These are phyloP conservation scores for Epichloe amarillans DNA, from an alignment of 2,329 filamentous ascomycete genomes.

Conservation along the genomic window DNA sequence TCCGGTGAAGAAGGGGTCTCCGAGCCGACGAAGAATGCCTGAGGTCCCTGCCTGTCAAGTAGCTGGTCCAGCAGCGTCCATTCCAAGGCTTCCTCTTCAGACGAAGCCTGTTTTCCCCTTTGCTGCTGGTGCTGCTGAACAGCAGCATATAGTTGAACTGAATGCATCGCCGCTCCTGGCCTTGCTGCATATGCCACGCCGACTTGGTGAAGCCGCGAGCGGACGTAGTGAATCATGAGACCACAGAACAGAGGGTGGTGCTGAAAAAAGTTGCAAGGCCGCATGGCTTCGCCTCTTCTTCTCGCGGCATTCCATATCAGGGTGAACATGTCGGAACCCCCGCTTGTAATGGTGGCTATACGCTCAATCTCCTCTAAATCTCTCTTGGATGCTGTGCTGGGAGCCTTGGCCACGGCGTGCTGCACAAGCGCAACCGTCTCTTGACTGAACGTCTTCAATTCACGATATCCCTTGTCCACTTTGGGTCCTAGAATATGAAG, in stretches of 20 bases:
- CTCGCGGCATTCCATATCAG: background rate
- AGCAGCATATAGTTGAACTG: background rate
- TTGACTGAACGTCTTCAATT: background rate
- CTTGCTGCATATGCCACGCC: background rate
- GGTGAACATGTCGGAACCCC: background rate
- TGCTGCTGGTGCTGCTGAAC: background rate
- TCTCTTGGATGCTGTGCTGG: background rate
- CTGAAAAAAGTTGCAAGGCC: background rate
- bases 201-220: background rate
- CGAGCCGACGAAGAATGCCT: background rate
- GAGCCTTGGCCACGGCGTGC: background rate
- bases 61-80: background rate
- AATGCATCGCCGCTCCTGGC: background rate
- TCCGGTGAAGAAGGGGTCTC: background rate
- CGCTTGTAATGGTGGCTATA: background rate
- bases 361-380: background rate
- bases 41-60: background rate
- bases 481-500: background rate
- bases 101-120: background rate
- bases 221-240: background rate
- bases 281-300: background rate
- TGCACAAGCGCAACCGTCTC: background rate
- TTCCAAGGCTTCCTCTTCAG: background rate
- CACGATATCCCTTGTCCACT: background rate
- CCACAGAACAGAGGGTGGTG: background rate